phyloP scores from a whole-genome alignment of 345 rosid genomes.

The Noccaea caerulescens region DNA sequence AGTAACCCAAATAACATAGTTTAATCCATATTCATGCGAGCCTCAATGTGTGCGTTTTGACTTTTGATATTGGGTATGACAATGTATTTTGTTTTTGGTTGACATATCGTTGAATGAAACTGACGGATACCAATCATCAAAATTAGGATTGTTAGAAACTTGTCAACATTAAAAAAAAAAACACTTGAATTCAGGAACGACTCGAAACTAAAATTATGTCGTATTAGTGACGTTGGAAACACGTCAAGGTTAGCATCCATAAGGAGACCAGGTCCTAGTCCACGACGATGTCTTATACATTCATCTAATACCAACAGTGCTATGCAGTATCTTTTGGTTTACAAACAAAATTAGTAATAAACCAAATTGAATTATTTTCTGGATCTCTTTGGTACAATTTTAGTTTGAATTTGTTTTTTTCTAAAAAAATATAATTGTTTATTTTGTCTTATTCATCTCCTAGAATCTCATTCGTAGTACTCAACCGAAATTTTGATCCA shows the following conservation, averaged over 20 bases:
- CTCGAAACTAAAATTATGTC: not conserved
- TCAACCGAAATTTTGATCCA: not conserved
- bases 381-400: not conserved
- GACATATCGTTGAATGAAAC: slow-evolving; percentile 12
- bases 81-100: not conserved
- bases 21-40: not conserved
- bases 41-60: not conserved
- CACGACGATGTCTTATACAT: slow-evolving; percentile 28
- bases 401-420: not conserved
- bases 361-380: not conserved
- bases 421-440: not conserved
- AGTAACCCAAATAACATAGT: not conserved
- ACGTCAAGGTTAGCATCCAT: slow-evolving; percentile 27
- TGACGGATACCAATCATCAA: slow-evolving; percentile 4
- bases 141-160: slow-evolving; percentile 27
- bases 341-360: not conserved
- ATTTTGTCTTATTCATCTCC: not conserved
- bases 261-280: slow-evolving; percentile 36
- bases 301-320: slow-evolving; percentile 5
- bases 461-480: not conserved
- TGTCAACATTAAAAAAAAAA: slow-evolving; percentile 14
- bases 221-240: slow-evolving; percentile 19
- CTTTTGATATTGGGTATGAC: no score
- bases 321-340: slow-evolving; percentile 11
- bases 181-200: not conserved